A percentile compares a stretch with the other conserved stretches of the same genome.
Conservation (phyloP, 2,329 filamentous ascomycete species). For the Fusarium euwallaceae region DNA sequence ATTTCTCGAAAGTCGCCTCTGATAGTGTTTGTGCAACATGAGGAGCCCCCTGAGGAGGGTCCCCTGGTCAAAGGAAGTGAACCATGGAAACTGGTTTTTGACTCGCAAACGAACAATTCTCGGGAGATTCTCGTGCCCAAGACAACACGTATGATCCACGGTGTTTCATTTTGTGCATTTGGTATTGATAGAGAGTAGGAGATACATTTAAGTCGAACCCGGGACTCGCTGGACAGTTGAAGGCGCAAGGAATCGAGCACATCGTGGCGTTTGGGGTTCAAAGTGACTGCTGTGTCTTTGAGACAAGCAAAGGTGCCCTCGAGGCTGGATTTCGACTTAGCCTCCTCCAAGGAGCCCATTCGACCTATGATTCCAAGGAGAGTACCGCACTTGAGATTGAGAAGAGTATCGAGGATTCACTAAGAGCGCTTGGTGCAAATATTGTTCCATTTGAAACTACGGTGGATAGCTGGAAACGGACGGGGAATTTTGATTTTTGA, state of each 20-base stretch:
- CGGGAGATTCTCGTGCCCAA: slow-evolving; percentile 19
- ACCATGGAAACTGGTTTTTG: slow-evolving; percentile 15
- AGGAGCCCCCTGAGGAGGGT: slow-evolving; percentile 17
- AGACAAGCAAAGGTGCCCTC: slow-evolving; percentile 29
- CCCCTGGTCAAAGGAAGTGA: slow-evolving; percentile 16
- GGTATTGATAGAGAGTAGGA: slow-evolving; percentile 5
- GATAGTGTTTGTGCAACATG: slow-evolving; percentile 31
- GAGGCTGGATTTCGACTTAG: slow-evolving; percentile 25
- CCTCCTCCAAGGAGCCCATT: slow-evolving; percentile 25
- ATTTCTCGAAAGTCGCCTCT: background rate
- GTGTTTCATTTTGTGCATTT: background rate
- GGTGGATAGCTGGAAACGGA: background rate
- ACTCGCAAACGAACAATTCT: background rate
- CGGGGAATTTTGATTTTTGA: background rate
- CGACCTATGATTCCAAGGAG: slow-evolving; percentile 16
- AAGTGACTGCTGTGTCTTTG: slow-evolving; percentile 30
- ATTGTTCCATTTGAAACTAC: slow-evolving; percentile 7
- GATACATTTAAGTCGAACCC: slow-evolving; percentile 28
- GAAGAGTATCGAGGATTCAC: slow-evolving; percentile 4
- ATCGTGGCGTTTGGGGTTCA: slow-evolving; percentile 29
- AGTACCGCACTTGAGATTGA: slow-evolving; percentile 16
- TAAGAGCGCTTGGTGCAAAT: slow-evolving; percentile 7
- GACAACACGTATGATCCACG: slow-evolving; percentile 7
- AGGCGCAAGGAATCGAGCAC: slow-evolving; percentile 6
- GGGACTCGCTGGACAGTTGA: slow-evolving; percentile 1